Conservation (phyloP, 2,329 filamentous ascomycete genomes). For the Exophiala viscosa region DNA sequence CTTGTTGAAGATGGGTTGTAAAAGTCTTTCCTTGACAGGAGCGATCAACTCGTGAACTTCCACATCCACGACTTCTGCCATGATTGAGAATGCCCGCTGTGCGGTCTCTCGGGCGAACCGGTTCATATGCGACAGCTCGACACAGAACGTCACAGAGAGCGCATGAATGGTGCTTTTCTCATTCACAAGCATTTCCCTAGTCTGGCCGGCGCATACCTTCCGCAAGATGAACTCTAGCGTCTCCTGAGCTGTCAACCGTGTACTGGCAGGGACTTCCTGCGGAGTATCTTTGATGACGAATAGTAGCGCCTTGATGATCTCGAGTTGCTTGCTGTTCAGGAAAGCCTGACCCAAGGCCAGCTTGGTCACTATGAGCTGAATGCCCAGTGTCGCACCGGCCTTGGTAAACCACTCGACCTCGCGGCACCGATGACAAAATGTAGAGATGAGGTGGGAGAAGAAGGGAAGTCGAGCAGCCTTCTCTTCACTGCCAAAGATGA, state of each 20-base stretch:
- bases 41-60: conserved; percentile 84
- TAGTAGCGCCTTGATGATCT: conserved; percentile 86
- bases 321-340: conserved; percentile 76
- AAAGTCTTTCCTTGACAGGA: conserved; percentile 81
- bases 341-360: conserved; percentile 79
- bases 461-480: conserved; percentile 74
- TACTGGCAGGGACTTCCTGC: conserved; percentile 84
- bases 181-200: conserved; percentile 72
- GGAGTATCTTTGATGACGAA: conserved; percentile 99
- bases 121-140: conserved; percentile 92
- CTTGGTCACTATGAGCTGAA: conserved; percentile 80
- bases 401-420: conserved; percentile 99
- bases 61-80: conserved; percentile 72
- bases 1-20: conserved; percentile 93
- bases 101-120: conserved; percentile 87
- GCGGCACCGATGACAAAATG: conserved; percentile 91
- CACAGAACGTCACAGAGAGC: conserved; percentile 80
- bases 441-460: conserved; percentile 75
- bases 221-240: conserved; percentile 76
- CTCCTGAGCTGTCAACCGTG: conserved; percentile 74
- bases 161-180: conserved; percentile 65
- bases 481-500: conserved; percentile 72
- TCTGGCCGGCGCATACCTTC: conserved; percentile 72
- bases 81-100: conserved; percentile 72
- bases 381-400: conserved; percentile 84